A percentile compares a stretch with the other conserved stretches of the same genome.
These are phyloP conservation scores for Boletus coccyginus DNA, from an alignment of 768 basidiomycete species.

Conservation along the genomic window DNA sequence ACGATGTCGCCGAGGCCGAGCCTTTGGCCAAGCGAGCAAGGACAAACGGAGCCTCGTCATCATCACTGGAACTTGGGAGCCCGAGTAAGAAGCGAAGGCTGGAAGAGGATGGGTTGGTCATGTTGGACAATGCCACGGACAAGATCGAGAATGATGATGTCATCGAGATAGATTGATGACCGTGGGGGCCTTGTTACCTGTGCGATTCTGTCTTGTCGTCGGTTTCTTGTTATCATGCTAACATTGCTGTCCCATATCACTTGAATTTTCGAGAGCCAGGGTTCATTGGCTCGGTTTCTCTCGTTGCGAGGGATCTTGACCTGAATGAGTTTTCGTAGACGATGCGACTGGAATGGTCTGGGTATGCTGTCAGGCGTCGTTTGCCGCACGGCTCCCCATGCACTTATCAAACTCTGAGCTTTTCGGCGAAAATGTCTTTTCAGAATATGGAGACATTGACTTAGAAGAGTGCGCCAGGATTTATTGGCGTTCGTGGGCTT, in stretches of 20 bases:
- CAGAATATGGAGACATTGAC: no score
- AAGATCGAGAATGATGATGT: conserved; percentile 54
- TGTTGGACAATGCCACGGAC: conserved; percentile 60
- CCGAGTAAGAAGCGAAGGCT: conserved; percentile 64
- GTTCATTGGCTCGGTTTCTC: not conserved
- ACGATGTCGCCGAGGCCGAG: conserved; percentile 53
- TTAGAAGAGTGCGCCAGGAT: no score
- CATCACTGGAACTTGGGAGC: conserved; percentile 33
- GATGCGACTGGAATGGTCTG: not conserved
- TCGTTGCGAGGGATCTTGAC: not conserved
- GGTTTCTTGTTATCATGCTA: not conserved
- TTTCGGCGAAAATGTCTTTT: no score
- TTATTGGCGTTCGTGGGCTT: no score
- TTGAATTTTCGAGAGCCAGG: no score
- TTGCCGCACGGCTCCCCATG: no score
- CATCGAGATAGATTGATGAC: conserved; percentile 52
- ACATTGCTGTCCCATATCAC: not conserved
- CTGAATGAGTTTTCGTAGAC: not conserved
- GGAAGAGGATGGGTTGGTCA: conserved; percentile 72
- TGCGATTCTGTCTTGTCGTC: not conserved
- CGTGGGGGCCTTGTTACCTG: not conserved
- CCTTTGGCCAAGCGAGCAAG: conserved; percentile 57
- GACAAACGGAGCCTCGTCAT: conserved; percentile 25
- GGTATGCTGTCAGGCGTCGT: no score
- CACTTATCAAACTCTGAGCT: no score